Evolutionary conservation across 176 grass and related monocot species (phyloP).

Genomic region (Eleusine coracana): DNA sequence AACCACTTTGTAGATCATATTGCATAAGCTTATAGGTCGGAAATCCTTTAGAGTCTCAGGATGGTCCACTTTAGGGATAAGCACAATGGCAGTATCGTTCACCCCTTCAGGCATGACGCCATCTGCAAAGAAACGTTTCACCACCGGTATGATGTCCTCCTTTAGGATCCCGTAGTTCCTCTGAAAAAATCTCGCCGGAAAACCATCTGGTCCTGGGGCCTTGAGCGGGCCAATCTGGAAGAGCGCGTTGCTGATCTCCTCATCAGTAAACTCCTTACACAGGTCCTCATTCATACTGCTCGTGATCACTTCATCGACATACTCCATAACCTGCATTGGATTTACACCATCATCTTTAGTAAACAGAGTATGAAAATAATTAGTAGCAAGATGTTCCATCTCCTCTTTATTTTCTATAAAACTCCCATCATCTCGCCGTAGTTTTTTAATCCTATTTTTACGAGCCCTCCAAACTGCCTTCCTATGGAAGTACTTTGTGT

Average conservation of each 20-base stretch:
- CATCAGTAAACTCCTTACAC: not conserved
- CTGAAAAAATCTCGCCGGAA: not conserved
- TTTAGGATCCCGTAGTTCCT: too few species aligned
- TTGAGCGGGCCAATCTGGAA: not conserved
- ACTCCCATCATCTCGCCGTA: not conserved
- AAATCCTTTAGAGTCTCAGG: too few species aligned
- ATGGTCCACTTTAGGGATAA: too few species aligned
- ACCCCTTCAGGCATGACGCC: too few species aligned
- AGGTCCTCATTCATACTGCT: too few species aligned
- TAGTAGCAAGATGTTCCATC: not conserved
- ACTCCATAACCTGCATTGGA: too few species aligned
- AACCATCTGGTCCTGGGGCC: not conserved
- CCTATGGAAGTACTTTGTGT: not conserved
- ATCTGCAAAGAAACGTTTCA: too few species aligned
- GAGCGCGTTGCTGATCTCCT: not conserved
- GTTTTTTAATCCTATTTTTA: not conserved
- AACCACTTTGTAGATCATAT: too few species aligned
- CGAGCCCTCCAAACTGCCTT: not conserved
- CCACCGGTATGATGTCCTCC: too few species aligned
- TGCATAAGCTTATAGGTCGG: too few species aligned
- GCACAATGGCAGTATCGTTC: too few species aligned
- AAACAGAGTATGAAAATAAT: not conserved
- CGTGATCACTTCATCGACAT: too few species aligned
- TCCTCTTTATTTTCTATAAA: not conserved
- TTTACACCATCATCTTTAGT: accelerated